Base-by-base conservation (phyloP, 1,139 yeast genomes). In the Geotrichum reessii region DNA sequence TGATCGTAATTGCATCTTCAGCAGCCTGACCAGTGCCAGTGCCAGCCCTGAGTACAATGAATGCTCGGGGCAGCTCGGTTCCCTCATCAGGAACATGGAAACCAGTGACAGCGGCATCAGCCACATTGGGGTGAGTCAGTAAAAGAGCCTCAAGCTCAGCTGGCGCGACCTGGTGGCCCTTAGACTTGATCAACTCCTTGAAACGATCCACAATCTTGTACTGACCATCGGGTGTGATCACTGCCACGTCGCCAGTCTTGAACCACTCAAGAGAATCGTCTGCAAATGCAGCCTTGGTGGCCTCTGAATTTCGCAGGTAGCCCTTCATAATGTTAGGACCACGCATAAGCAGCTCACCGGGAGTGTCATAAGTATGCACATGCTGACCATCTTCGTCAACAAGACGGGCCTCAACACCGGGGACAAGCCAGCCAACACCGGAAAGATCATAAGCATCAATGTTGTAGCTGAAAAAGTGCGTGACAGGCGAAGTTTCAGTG, bases 81-180 rank as follows among this genome's bases (percentile, higher is more conserved):
- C 73, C 73, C 49, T 67, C 66, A 6, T 69, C 69, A 9, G 65
- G 65, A 51, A 66, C 67, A 56, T 61, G 61, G 25, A 71, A 67
- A 6, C 77, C 77, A 47, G 68, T 66, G 5, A 74, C 77, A 0
- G 76, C 77, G 1, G 65, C 67, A 59, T 74, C 77, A 3, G 63
- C 63, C 12, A 74, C 73, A 21, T 62, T 59, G n/a, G 71, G 69
- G 58, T 71, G 67, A 9, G 85, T 75, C 49, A 86, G 73, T 63
- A 87, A 82, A 22, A 78, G 72, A 63, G 83, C 85, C 69, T 87
- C 95, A 56, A 87, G 81, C 70, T 83, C 86, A 62, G 89, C 95
- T 1, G 95, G 93, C 0, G 93, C 86, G 42, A 87, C 85, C 70
- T 87, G 89, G 70, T 87, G 92, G 61, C 93, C 95, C 73, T 87